phyloP scores from a whole-genome alignment of 371 early-diverging fungal genomes.

The Mucor velutinosus region DNA sequence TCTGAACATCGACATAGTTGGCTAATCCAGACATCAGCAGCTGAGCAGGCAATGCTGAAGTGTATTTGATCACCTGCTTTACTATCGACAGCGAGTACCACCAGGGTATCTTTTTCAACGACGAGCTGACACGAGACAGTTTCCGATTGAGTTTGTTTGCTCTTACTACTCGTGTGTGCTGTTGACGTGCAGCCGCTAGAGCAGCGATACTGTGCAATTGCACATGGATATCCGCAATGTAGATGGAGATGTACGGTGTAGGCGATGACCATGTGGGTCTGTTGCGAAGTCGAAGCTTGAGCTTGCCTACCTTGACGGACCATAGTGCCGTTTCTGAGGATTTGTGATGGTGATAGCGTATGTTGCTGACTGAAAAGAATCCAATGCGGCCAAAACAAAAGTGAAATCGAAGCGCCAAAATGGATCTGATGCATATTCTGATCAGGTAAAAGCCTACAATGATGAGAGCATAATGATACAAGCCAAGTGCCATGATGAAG shows the following conservation, averaged over 20 bases:
- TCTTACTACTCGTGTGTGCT: slow-evolving; percentile 3
- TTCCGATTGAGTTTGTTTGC: slow-evolving; percentile 24
- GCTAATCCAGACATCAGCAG: slow-evolving; percentile 53
- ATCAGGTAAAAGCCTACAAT: slow-evolving; percentile 6
- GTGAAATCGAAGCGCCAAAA: slow-evolving; percentile 40
- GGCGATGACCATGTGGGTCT: slow-evolving; percentile 20
- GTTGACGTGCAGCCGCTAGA: slow-evolving; percentile 4
- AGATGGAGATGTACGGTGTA: slow-evolving; percentile 41
- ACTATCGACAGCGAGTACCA: slow-evolving; percentile 52
- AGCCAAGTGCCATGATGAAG: slow-evolving; percentile 10
- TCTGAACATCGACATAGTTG: slow-evolving; percentile 47
- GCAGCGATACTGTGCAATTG: slow-evolving; percentile 26
- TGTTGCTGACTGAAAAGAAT: slow-evolving; percentile 44
- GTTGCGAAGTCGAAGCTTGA: slow-evolving; percentile 42
- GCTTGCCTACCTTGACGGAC: slow-evolving; percentile 42
- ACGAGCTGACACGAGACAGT: slow-evolving; percentile 34
- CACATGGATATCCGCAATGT: slow-evolving; percentile 30
- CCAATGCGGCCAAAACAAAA: slow-evolving; percentile 44
- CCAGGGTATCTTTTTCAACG: slow-evolving; percentile 42
- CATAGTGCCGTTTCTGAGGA: slow-evolving; percentile 20
- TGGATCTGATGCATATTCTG: slow-evolving; percentile 12
- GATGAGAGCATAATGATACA: slow-evolving; percentile 15
- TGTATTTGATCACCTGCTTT: slow-evolving; percentile 41
- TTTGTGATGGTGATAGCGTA: slow-evolving; percentile 38
- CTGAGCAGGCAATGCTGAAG: slow-evolving; percentile 52